Base-by-base conservation (phyloP, 2,329 filamentous ascomycete genomes). In the Ophiostoma piceae region DNA sequence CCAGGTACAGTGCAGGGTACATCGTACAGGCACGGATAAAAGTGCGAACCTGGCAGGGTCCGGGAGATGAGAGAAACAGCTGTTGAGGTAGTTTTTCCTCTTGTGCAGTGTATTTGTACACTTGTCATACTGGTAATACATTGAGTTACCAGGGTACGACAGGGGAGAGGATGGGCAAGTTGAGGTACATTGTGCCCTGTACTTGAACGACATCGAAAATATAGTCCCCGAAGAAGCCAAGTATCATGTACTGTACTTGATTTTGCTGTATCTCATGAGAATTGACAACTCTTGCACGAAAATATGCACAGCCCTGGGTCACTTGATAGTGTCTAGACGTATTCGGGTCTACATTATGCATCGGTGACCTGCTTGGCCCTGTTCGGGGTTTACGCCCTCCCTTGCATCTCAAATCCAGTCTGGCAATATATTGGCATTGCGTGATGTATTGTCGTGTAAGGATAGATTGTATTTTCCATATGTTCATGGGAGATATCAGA, bases 1-100 rank as follows among this genome's bases (percentile, higher is more conserved):
- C 16, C 16, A 57, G 22, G n/a, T 57, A 57, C 26, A 51, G 2
- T 51, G 16, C 19, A 51, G 19, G 35, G 35, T 35, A 35, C 35
- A 35, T 51, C 4, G 26, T 62, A 62, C 26, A 64, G 29, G 32
- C 9, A 39, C 60, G 60, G 60, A 35, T 32, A 62, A 35, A 35
- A 62, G 29, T 32, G 57, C 57, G 57, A 32, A 62, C 12, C 7
- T 11, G 57, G 22, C 29, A n/a, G 22, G 57, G 57, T 62, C 57
- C 16, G 29, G 57, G 57, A 62, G 57, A 62, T 62, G 57, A 62
- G 29, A n/a, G 9, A 57, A 62, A 35, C 54, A 29, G 47, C 54
- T 26, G 16, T 35, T 7, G 29, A 35, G 11, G n/a, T 57, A 26
- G 51, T 64, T 64, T 64, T 64, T 64, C 60, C 60, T 64, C 60